A percentile compares a stretch with the other conserved stretches of the same genome.
Conservation (phyloP, 176 grass and related monocot species). For the Bothriochloa decipiens region DNA sequence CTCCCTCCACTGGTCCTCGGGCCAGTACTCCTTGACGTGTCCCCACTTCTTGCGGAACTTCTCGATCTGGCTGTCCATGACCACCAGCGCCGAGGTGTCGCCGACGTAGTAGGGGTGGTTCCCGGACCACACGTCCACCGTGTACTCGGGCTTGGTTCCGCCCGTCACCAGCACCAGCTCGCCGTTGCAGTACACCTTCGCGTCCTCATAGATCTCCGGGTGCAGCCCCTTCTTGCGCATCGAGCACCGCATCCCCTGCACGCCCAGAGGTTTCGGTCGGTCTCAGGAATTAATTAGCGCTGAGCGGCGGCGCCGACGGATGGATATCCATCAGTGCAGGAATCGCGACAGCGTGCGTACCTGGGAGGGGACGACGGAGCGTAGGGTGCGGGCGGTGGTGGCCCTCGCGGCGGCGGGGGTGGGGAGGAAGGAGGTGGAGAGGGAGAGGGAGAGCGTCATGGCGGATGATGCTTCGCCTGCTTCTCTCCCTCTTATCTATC, state of each 20-base stretch:
- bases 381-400: conserved; percentile 33
- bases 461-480: conserved; percentile 2
- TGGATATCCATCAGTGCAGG: neutral
- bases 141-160: conserved; percentile 80
- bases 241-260: conserved; percentile 60
- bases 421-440: conserved; percentile 69
- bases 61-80: conserved; percentile 87
- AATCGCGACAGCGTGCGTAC: conserved; percentile 1
- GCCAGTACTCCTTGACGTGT: conserved; percentile 66
- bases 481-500: conserved; percentile 5
- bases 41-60: conserved; percentile 90
- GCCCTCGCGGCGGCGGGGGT: conserved; percentile 37
- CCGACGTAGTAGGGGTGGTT: conserved; percentile 97
- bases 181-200: conserved; percentile 96
- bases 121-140: conserved; percentile 95
- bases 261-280: neutral
- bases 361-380: conserved; percentile 51
- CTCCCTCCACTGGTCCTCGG: conserved; percentile 65
- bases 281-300: neutral
- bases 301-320: neutral
- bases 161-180: conserved; percentile 91
- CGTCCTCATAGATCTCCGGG: conserved; percentile 85
- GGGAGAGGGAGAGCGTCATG: conserved; percentile 81
- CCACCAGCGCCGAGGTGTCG: conserved; percentile 68
- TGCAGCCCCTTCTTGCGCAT: conserved; percentile 95